These are phyloP conservation scores for Cladosporium velox DNA, from an alignment of 2,329 filamentous ascomycete genomes.

Conservation along the genomic window DNA sequence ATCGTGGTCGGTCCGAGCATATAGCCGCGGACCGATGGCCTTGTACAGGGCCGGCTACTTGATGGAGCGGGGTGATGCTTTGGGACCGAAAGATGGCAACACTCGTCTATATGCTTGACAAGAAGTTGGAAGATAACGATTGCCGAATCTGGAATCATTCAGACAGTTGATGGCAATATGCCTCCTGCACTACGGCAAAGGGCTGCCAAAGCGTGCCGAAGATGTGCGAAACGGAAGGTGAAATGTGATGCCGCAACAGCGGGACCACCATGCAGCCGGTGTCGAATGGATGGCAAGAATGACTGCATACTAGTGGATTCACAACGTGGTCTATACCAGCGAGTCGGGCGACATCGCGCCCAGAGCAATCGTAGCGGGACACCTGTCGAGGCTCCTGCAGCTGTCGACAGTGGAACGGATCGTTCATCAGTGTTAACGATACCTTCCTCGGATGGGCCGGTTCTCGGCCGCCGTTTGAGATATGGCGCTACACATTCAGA, in stretches of 20 bases:
- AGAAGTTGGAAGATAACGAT: neutral
- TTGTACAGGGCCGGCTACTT: neutral
- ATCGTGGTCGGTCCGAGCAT: neutral
- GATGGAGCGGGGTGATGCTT: neutral
- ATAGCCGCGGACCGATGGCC: neutral
- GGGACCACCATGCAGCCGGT: constrained; percentile 8
- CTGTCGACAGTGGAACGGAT: neutral
- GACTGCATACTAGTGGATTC: constrained; percentile 10
- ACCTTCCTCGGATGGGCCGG: neutral
- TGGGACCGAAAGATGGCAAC: neutral
- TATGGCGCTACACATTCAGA: neutral
- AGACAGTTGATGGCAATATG: constrained; percentile 2
- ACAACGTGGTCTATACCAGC: constrained; percentile 1
- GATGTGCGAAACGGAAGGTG: constrained; percentile 14
- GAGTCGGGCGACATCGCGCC: neutral
- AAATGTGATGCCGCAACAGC: constrained; percentile 13
- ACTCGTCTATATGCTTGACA: neutral
- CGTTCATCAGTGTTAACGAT: neutral
- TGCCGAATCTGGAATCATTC: neutral
- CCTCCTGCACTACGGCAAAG: constrained; percentile 1
- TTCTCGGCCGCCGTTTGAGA: neutral
- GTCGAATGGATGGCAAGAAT: constrained; percentile 6
- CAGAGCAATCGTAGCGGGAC: neutral
- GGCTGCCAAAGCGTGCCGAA: constrained; percentile 13
- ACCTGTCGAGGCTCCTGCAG: neutral